These are phyloP conservation scores for Gentiana straminea DNA, from an alignment of 257 asterid genomes.

Conservation along the genomic window DNA sequence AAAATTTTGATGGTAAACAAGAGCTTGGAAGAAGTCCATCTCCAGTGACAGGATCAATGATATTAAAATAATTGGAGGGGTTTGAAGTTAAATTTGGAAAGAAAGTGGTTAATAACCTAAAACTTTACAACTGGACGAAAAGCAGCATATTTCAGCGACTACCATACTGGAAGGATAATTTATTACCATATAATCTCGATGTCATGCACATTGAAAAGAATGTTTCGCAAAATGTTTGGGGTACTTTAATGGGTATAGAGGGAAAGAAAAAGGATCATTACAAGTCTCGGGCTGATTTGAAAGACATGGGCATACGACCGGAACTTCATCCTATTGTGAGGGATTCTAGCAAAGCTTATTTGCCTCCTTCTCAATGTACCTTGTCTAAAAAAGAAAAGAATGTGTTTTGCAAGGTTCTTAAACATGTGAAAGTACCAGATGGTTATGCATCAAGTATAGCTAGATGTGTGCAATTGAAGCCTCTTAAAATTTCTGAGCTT, in stretches of 20 bases:
- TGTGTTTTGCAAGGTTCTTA: not conserved
- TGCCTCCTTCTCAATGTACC: not conserved
- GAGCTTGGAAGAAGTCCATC: not conserved
- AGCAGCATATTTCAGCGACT: not conserved
- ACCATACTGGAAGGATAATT: not conserved
- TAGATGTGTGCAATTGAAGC: not conserved
- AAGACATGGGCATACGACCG: not conserved
- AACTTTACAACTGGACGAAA: no score
- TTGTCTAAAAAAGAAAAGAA: not conserved
- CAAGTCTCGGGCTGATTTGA: not conserved
- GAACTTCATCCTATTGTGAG: not conserved
- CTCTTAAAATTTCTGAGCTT: not conserved
- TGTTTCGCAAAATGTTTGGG: not conserved
- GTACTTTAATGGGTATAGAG: not conserved
- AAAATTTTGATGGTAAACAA: not conserved
- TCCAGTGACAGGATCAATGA: not conserved
- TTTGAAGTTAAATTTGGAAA: not conserved
- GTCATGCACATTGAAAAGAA: not conserved
- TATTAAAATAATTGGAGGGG: not conserved
- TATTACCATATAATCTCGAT: not conserved
- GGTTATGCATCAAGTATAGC: slow-evolving; percentile 2
- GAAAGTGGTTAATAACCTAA: no score
- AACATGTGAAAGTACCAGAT: not conserved
- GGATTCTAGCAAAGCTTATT: not conserved
- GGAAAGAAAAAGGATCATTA: not conserved